phyloP scores from a whole-genome alignment of 106 monocot genomes.

The Dendrobium catenatum region DNA sequence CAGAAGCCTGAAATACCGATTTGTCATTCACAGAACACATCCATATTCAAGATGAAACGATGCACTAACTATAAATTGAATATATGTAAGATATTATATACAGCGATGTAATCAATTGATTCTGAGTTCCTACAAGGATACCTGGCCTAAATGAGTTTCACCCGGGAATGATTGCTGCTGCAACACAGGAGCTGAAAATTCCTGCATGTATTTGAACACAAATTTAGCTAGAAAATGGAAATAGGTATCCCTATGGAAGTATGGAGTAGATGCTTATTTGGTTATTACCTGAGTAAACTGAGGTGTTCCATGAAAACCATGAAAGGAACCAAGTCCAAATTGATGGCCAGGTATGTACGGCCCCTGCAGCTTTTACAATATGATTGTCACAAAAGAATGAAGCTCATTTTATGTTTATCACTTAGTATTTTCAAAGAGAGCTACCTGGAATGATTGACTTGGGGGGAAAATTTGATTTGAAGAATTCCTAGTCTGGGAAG shows the following conservation, averaged over 20 bases:
- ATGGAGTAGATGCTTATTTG: background rate
- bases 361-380: slow-evolving; percentile 5
- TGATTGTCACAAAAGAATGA: background rate
- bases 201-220: background rate
- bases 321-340: slow-evolving; percentile 5
- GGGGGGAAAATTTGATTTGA: slow-evolving; percentile 39
- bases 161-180: slow-evolving; percentile 3
- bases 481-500: slow-evolving; percentile 28
- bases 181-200: slow-evolving; percentile 14
- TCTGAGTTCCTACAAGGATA: background rate
- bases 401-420: background rate
- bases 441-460: slow-evolving; percentile 50
- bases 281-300: slow-evolving; percentile 10
- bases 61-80: background rate
- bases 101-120: background rate
- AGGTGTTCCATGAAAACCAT: slow-evolving; percentile 9
- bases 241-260: background rate
- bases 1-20: slow-evolving; percentile 7
- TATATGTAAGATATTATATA: background rate
- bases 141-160: slow-evolving; percentile 6
- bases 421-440: no score
- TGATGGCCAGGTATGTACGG: slow-evolving; percentile 9
- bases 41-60: background rate
- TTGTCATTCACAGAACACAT: background rate
- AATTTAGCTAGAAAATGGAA: background rate